These are phyloP conservation scores for Colletotrichum lentis DNA, from an alignment of 2,329 filamentous ascomycete genomes.

Conservation along the genomic window DNA sequence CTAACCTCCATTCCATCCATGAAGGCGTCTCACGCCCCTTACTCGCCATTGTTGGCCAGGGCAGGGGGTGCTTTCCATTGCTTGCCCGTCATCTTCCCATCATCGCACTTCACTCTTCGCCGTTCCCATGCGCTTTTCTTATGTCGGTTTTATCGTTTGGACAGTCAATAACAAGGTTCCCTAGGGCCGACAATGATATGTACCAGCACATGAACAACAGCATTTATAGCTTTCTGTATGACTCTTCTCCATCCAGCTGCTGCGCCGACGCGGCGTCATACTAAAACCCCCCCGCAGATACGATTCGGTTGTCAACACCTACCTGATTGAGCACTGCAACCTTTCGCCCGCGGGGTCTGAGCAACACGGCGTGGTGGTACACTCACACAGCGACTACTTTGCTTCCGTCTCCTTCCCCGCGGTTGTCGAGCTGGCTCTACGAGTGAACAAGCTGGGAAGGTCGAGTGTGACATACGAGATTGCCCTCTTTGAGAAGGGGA, in stretches of 20 bases:
- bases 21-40: not conserved
- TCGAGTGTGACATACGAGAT: slow-evolving; percentile 92
- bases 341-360: slow-evolving; percentile 74
- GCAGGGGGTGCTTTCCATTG: not conserved
- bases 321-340: slow-evolving; percentile 80
- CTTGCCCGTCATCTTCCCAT: slow-evolving; percentile 16
- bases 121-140: slow-evolving; percentile 13
- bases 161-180: slow-evolving; percentile 34
- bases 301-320: slow-evolving; percentile 89
- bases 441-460: slow-evolving; percentile 83
- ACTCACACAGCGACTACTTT: slow-evolving; percentile 87
- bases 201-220: slow-evolving; percentile 94
- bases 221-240: slow-evolving; percentile 80
- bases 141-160: slow-evolving; percentile 11
- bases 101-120: slow-evolving; percentile 29
- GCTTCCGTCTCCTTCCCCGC: slow-evolving; percentile 82
- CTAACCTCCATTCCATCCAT: not conserved
- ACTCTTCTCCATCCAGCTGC: slow-evolving; percentile 2
- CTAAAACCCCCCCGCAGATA: slow-evolving; percentile 60
- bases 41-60: too few species aligned
- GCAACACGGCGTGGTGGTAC: slow-evolving; percentile 84
- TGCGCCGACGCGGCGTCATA: not conserved
- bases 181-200: slow-evolving; percentile 92
- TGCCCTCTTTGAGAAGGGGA: slow-evolving; percentile 80
- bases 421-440: slow-evolving; percentile 79